Base-by-base conservation (phyloP, 2,329 filamentous ascomycete species). In the Grosmannia huntii region DNA sequence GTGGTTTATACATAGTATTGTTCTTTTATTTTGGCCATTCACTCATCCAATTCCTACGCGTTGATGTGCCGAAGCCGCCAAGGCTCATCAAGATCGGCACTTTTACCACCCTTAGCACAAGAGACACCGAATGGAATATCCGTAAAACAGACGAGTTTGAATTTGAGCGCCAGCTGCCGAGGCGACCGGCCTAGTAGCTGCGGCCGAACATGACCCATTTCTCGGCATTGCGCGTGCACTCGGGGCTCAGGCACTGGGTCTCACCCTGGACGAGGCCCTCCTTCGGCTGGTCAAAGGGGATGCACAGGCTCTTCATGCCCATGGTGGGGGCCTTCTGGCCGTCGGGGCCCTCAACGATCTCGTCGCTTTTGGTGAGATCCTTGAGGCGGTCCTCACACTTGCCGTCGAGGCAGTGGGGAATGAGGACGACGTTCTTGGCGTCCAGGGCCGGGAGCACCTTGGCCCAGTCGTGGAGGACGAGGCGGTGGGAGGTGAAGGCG, bases 351-450 rank as follows among this genome's bases (percentile, higher is more conserved):
- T 69, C 65, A 64, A 66, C 60, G n/a, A 59, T 25, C 59, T 84
- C 85, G 65, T 85, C 87, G 63, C 87, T 86, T 50, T 87, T 89
- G 62, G 89, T 95, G 69, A 91, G 79, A 59, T 95, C 90, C 82
- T 97, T 97, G 76, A 97, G 90, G 71, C 89, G 83, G 66, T 96
- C 92, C 74, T 96, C 92, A 68, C 92, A 97, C 70, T 88, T 84
- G 64, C 75, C 74, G 41, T 82, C 87, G 62, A 91, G 77, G 70
- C 95, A 99, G 77, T 90, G 88, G 57, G 92, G 92, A 64, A 97
- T 95, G 60, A 97, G 76, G 50, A 95, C 85, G 50, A 97, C 85
- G 68, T 97, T 96, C 81, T 95, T 95, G 69, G 81, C 77, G 72
- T 99, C 94, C 48, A 99, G 82, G 0, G 89, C 84, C 9, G 94